Evolutionary conservation across 2,329 filamentous ascomycete genomes (phyloP), one percentile per base, ranked within the genome.

Genomic region (Trichoderma sp.): DNA sequence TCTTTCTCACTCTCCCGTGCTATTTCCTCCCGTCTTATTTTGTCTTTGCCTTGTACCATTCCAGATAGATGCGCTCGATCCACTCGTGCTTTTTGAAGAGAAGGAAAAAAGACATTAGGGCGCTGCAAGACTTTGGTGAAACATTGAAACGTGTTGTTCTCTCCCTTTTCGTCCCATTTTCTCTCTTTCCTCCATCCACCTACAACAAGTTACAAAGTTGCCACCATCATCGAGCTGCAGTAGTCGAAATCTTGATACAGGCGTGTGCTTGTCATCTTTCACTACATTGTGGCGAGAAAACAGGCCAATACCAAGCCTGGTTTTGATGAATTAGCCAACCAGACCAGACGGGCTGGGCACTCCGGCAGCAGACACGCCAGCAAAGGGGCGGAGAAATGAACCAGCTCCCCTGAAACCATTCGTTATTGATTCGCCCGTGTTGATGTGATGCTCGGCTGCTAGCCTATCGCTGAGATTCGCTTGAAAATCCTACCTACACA

Each of bases 341-440:
- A 38, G 66, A 65, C 38, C 33, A n/a, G 35, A 6, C 41, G 33
- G 62, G 24, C 63, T 56, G 59, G 50, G 12, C 21, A 63, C 18
- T 63, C 59, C 50, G 67, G 50, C 67, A 71, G 18, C 71, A 69
- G 33, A 60, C 50, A 76, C 66, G 67, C 50, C 73, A 75, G 67
- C 66, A 33, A 74, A 59, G 33, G 65, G 60, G 38, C 56, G 66
- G 66, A 35, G 66, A 64, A 53, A 45, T 45, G 31, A 60, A 71
- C 14, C 74, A 75, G 41, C 65, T 68, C 24, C 62, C 16, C 38
- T 64, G n/a, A 18, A 38, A 56, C 35, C 31, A 50, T 45, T 56
- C 29, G n/a, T 24, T 65, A 59, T 56, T 62, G 45, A 75, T 62
- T 67, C 63, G 62, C 16, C 41, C 38, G 31, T 60, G 33, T 72